Conservation (phyloP, 352 stramenopile species). For the Blastocystis sp. region DNA sequence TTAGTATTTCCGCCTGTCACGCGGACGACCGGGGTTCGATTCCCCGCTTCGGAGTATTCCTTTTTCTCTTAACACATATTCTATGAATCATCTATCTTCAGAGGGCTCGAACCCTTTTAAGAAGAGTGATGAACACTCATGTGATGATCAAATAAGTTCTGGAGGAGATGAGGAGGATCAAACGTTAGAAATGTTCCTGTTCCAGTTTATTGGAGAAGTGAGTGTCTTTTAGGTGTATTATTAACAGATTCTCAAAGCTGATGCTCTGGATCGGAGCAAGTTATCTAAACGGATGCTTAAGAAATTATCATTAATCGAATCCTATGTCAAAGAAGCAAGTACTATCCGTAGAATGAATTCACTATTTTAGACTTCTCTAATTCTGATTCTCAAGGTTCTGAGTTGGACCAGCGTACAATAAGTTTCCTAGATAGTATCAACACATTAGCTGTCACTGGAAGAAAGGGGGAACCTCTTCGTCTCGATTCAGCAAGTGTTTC, state of each 20-base stretch:
- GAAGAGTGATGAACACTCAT: no score
- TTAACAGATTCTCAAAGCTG: background rate
- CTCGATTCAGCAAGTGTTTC: background rate
- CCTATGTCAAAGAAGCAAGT: background rate
- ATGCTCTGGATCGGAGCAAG: background rate
- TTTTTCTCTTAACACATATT: conserved; percentile 5
- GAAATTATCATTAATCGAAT: background rate
- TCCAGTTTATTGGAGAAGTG: background rate
- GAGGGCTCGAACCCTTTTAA: no score
- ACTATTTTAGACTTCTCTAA: background rate
- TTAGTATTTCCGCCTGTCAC: conserved; percentile 67
- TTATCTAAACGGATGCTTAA: background rate
- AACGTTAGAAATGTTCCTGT: background rate
- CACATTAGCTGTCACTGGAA: background rate
- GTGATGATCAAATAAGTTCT: no score
- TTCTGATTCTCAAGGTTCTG: background rate
- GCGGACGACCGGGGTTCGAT: conserved; percentile 65
- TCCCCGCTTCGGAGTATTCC: conserved; percentile 56
- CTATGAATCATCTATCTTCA: background rate
- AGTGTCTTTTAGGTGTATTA: background rate
- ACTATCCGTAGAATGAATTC: background rate
- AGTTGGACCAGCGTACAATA: background rate
- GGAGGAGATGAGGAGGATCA: no score
- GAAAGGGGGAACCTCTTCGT: background rate
- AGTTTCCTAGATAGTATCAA: background rate